Percentiles rank a stretch among this genome's conserved stretches.
phyloP scores from a whole-genome alignment of 2,329 filamentous ascomycete genomes.

The Colletotrichum musicola region DNA sequence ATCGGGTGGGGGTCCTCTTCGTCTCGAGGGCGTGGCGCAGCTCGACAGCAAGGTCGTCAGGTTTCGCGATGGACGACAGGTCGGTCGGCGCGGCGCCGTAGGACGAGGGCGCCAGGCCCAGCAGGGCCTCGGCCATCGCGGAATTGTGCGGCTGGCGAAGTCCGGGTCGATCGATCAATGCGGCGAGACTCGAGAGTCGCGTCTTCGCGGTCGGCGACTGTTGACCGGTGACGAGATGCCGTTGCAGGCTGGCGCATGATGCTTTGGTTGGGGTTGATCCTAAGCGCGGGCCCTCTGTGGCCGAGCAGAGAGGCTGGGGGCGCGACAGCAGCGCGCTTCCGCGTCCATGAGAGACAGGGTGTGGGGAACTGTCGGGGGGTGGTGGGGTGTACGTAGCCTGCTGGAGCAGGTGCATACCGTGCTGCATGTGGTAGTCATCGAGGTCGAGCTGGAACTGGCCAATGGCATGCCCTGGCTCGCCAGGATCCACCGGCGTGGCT shows the following conservation, averaged over 20 bases:
- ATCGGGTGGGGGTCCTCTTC: conserved; percentile 61
- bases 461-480: too few species aligned
- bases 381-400: conserved; percentile 18
- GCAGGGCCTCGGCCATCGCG: conserved; percentile 45
- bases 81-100: conserved; percentile 46
- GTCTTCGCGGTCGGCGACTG: conserved; percentile 34
- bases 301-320: conserved; percentile 1
- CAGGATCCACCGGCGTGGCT: too few species aligned
- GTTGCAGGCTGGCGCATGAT: conserved; percentile 13
- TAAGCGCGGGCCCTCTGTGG: background rate
- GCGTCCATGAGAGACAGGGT: conserved; percentile 9
- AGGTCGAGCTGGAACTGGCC: too few species aligned
- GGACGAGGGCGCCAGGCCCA: conserved; percentile 39
- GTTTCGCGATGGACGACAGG: conserved; percentile 49
- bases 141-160: background rate
- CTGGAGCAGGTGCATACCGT: too few species aligned
- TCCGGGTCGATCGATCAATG: conserved; percentile 3
- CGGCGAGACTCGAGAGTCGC: conserved; percentile 17
- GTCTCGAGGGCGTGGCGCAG: conserved; percentile 55
- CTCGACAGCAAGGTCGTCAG: conserved; percentile 61
- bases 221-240: conserved; percentile 17
- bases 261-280: conserved; percentile 18
- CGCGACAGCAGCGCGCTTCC: conserved; percentile 12
- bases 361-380: background rate
- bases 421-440: too few species aligned